These are phyloP conservation scores for Phylloporus scabripes DNA, from an alignment of 768 basidiomycete species.

Conservation along the genomic window DNA sequence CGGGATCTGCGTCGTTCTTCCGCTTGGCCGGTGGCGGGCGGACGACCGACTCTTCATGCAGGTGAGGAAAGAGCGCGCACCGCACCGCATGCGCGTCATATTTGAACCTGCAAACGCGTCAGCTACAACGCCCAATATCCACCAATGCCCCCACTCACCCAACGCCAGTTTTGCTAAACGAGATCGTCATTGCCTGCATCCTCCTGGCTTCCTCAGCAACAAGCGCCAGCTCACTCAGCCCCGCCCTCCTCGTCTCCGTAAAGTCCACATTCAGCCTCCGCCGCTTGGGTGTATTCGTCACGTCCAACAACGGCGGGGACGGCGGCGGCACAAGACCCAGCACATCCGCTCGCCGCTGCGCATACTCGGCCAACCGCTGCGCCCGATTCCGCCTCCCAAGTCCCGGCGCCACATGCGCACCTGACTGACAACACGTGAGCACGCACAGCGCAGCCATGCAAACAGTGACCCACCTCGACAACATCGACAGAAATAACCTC, in stretches of 20 bases:
- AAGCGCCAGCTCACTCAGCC: constrained; percentile 17
- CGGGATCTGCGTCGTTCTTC: constrained; percentile 13
- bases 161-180: constrained; percentile 40
- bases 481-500: constrained; percentile 64
- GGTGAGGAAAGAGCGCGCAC: constrained; percentile 41
- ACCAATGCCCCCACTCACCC: constrained; percentile 35
- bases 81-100: constrained; percentile 43
- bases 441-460: constrained; percentile 1
- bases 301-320: constrained; percentile 26
- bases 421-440: constrained; percentile 35
- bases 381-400: constrained; percentile 55
- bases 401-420: constrained; percentile 48
- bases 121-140: neutral
- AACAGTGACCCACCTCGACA: constrained; percentile 50
- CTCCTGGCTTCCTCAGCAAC: constrained; percentile 36
- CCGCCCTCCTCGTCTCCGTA: constrained; percentile 16
- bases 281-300: constrained; percentile 34
- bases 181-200: constrained; percentile 43
- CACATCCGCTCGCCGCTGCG: constrained; percentile 50
- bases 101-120: constrained; percentile 40
- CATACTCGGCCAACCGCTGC: constrained; percentile 65
- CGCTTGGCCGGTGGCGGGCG: constrained; percentile 22
- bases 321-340: constrained; percentile 25
- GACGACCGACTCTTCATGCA: constrained; percentile 11
- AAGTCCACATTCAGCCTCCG: constrained; percentile 23